Percentiles rank a stretch among this genome's conserved stretches.
Evolutionary conservation across 768 basidiomycete species (phyloP).

Genomic region (Mycena alexandri): DNA sequence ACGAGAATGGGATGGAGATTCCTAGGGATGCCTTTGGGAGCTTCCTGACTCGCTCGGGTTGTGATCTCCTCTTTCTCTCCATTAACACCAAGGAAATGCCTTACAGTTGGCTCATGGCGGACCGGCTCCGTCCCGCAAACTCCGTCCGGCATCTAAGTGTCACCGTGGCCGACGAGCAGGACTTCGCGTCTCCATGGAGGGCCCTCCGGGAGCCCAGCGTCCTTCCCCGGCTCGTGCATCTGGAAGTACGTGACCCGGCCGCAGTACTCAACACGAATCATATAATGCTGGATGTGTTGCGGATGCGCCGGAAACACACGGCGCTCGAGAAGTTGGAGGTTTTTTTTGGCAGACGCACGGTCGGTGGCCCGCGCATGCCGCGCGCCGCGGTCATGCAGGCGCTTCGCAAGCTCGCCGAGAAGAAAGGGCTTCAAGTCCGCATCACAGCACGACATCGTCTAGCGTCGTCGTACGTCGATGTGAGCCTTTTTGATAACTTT

Average conservation of each 20-base stretch:
- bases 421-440: neutral
- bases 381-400: neutral
- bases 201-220: no score
- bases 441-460: neutral
- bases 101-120: neutral
- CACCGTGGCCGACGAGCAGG: neutral
- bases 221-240: neutral
- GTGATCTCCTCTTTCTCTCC: neutral
- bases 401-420: neutral
- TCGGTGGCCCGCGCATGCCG: neutral
- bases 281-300: neutral
- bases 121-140: neutral
- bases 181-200: no score
- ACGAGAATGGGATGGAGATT: neutral
- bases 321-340: neutral
- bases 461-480: neutral
- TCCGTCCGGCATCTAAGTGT: neutral
- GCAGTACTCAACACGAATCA: neutral
- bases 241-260: slow-evolving; percentile 1
- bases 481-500: neutral
- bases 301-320: neutral
- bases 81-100: neutral
- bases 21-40: neutral
- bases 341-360: neutral
- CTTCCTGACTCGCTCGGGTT: neutral